Conservation (phyloP, 352 stramenopile genomes). For the Phytophthora ohioensis region DNA sequence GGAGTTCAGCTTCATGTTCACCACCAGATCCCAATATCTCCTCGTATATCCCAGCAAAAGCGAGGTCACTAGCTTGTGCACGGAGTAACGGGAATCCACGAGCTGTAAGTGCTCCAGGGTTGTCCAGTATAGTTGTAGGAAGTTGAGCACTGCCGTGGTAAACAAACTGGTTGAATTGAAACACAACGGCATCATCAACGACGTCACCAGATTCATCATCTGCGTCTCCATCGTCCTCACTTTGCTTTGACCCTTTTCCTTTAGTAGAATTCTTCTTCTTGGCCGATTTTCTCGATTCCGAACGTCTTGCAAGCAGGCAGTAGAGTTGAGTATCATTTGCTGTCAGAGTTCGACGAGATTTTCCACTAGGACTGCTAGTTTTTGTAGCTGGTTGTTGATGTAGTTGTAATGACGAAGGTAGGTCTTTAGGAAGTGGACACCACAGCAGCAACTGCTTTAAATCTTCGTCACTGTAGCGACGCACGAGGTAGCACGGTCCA, state of each 20-base stretch:
- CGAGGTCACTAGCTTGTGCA: conserved; percentile 49
- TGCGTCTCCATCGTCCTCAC: conserved; percentile 31
- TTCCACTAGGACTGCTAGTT: background rate
- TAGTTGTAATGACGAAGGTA: conserved; percentile 10
- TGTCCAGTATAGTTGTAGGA: conserved; percentile 40
- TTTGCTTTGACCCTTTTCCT: conserved; percentile 9
- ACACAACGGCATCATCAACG: conserved; percentile 52
- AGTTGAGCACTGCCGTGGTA: conserved; percentile 54
- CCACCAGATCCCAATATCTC: conserved; percentile 40
- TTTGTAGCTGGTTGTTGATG: conserved; percentile 17
- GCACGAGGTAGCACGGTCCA: conserved; percentile 65
- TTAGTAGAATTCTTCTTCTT: conserved; percentile 16
- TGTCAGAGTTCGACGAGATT: conserved; percentile 32
- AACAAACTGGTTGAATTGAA: conserved; percentile 74
- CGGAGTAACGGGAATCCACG: conserved; percentile 55
- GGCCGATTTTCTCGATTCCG: conserved; percentile 3
- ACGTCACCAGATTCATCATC: conserved; percentile 37
- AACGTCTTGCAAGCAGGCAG: conserved; percentile 43
- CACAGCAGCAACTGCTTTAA: conserved; percentile 71
- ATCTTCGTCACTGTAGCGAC: conserved; percentile 68
- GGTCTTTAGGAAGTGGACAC: conserved; percentile 51
- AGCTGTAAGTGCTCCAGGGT: conserved; percentile 49
- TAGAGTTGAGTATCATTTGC: conserved; percentile 77
- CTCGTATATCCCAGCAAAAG: conserved; percentile 44
- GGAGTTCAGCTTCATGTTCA: conserved; percentile 25